A percentile compares a stretch with the other conserved stretches of the same genome.
phyloP scores from a whole-genome alignment of 2,329 filamentous ascomycete genomes.

The Tympanopsis confertula region DNA sequence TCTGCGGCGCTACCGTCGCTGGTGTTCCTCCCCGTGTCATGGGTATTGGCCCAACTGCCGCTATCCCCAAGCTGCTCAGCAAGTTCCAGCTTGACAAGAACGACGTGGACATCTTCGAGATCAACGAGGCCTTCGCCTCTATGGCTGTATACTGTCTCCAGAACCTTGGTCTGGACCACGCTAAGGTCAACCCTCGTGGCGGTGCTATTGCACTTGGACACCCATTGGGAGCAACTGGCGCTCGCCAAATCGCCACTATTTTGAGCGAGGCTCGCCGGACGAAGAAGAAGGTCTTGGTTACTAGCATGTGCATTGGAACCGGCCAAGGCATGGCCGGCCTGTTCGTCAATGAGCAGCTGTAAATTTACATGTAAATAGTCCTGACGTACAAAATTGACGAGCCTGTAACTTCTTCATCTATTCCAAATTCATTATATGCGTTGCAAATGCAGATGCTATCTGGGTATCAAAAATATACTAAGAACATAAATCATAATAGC shows the following conservation, averaged over 20 bases:
- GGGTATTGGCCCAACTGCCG: constrained; percentile 75
- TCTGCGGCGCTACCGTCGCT: constrained; percentile 79
- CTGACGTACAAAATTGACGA: too few relatives aligned
- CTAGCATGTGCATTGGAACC: constrained; percentile 30
- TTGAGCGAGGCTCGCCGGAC: constrained; percentile 33
- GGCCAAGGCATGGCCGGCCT: neutral
- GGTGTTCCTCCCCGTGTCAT: constrained; percentile 89
- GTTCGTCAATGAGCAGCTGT: constrained; percentile 1
- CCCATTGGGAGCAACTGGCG: constrained; percentile 37
- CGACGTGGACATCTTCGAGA: constrained; percentile 80
- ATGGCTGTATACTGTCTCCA: constrained; percentile 26
- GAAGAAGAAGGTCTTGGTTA: constrained; percentile 31
- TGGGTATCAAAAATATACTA: too few relatives aligned
- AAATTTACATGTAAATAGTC: neutral
- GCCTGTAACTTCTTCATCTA: too few relatives aligned
- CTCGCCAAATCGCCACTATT: constrained; percentile 33
- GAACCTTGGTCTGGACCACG: constrained; percentile 30
- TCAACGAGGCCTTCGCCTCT: constrained; percentile 44
- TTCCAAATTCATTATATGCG: too few relatives aligned
- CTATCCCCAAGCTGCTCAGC: constrained; percentile 70
- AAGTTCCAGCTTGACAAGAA: constrained; percentile 68
- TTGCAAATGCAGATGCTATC: too few relatives aligned
- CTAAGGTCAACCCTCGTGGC: constrained; percentile 38
- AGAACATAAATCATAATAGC: too few relatives aligned
- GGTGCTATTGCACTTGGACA: constrained; percentile 41